These are phyloP conservation scores for Penicillium sp. DNA, from an alignment of 2,329 filamentous ascomycete genomes.

Conservation along the genomic window DNA sequence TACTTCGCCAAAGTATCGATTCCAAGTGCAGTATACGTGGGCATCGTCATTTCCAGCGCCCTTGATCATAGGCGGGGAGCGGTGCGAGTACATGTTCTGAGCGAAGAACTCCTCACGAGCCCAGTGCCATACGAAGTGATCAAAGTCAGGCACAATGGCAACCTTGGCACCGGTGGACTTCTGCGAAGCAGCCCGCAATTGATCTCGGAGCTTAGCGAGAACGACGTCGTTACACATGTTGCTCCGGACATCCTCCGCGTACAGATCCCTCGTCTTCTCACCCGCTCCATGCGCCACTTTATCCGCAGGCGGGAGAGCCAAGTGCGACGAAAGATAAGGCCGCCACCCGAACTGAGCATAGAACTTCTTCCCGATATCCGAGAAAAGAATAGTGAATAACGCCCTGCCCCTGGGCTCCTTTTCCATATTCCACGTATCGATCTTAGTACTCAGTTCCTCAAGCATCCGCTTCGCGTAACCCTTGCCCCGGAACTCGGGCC, in stretches of 20 bases:
- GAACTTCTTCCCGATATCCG: constrained; percentile 80
- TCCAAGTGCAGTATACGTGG: constrained; percentile 43
- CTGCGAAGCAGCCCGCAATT: constrained; percentile 53
- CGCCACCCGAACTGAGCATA: constrained; percentile 78
- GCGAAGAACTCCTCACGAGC: constrained; percentile 77
- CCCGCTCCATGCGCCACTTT: constrained; percentile 21
- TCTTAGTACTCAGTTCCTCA: constrained; percentile 57
- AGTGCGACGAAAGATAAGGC: constrained; percentile 69
- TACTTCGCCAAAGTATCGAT: constrained; percentile 39
- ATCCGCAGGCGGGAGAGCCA: constrained; percentile 56
- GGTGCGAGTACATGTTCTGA: constrained; percentile 57
- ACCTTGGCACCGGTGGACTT: constrained; percentile 52
- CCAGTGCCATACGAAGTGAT: constrained; percentile 73
- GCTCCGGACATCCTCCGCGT: constrained; percentile 33
- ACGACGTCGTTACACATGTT: constrained; percentile 61
- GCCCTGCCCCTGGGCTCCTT: constrained; percentile 40
- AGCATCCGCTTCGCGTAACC: constrained; percentile 80
- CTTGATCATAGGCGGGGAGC: constrained; percentile 56
- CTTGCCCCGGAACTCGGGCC: constrained; percentile 62
- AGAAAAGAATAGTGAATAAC: constrained; percentile 77
- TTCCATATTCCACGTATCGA: constrained; percentile 54
- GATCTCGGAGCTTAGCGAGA: constrained; percentile 62
- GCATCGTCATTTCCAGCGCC: constrained; percentile 63
- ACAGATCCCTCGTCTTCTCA: constrained; percentile 29
- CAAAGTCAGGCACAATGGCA: constrained; percentile 66